A percentile compares a stretch with the other conserved stretches of the same genome.
Conservation (phyloP, 2,329 filamentous ascomycete genomes). For the Sordariomycetes sp. region DNA sequence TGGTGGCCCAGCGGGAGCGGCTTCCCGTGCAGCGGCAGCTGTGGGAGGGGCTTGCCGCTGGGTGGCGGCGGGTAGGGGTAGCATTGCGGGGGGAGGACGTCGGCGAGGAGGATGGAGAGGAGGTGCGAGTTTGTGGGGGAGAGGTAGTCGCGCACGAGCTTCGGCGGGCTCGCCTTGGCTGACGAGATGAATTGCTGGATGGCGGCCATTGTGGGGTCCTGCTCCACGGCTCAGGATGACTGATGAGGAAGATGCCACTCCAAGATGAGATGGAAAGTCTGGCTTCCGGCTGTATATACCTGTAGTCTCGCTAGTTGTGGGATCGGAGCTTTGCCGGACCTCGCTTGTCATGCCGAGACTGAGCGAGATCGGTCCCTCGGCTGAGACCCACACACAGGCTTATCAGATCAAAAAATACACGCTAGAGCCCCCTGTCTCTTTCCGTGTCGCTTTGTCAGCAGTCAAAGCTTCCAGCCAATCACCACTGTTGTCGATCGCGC, state of each 20-base stretch:
- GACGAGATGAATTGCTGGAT: constrained; percentile 4
- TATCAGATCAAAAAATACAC: background rate
- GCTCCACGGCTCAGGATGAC: background rate
- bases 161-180: constrained; percentile 9
- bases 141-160: constrained; percentile 27
- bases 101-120: constrained; percentile 46
- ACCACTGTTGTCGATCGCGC: background rate
- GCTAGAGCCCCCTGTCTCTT: background rate
- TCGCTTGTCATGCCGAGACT: background rate
- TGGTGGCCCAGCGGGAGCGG: constrained; percentile 58
- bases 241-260: background rate
- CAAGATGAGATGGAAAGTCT: background rate
- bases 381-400: background rate
- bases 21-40: background rate
- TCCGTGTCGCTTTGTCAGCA: background rate
- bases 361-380: background rate
- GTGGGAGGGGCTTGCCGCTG: background rate
- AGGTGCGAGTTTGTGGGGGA: constrained; percentile 51
- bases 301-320: background rate
- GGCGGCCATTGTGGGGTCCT: background rate
- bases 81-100: constrained; percentile 27
- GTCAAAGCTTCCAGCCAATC: background rate
- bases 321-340: background rate
- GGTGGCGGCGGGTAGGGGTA: constrained; percentile 11
- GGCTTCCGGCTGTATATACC: background rate